phyloP scores from a whole-genome alignment of 176 grass and related monocot species.

The Phoenix dactylifera region DNA sequence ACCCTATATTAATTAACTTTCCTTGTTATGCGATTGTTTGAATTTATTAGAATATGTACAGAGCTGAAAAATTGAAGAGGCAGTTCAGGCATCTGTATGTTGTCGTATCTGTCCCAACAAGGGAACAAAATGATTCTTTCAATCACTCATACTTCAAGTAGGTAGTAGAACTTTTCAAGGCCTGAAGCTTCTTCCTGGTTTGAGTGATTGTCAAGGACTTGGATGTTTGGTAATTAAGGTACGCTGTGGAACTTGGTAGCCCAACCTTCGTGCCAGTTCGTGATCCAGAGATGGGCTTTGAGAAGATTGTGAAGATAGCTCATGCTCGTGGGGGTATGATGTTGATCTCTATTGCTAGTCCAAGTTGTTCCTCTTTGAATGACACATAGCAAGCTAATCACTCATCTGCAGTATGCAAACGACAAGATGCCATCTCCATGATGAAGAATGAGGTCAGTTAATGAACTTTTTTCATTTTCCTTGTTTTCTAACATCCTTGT shows the following conservation, averaged over 20 bases:
- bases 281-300: conserved; percentile 75
- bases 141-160: conserved; percentile 66
- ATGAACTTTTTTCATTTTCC: conserved; percentile 6
- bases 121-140: conserved; percentile 70
- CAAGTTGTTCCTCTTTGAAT: not conserved
- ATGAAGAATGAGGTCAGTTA: conserved; percentile 60
- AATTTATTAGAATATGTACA: conserved; percentile 14
- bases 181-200: not conserved
- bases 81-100: conserved; percentile 76
- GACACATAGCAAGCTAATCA: conserved; percentile 6
- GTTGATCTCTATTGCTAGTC: conserved; percentile 3
- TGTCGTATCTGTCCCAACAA: conserved; percentile 41
- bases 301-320: conserved; percentile 86
- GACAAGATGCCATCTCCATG: conserved; percentile 48
- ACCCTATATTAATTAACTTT: not conserved
- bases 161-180: conserved; percentile 3
- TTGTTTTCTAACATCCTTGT: not conserved
- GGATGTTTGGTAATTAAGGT: conserved; percentile 31
- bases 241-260: conserved; percentile 50
- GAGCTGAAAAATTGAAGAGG: conserved; percentile 57
- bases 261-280: conserved; percentile 63
- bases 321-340: conserved; percentile 66
- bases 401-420: conserved; percentile 48
- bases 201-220: not conserved
- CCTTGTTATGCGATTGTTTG: not conserved